Base-by-base conservation (phyloP, 2,329 filamentous ascomycete genomes). In the Metarhizium guizhouense region DNA sequence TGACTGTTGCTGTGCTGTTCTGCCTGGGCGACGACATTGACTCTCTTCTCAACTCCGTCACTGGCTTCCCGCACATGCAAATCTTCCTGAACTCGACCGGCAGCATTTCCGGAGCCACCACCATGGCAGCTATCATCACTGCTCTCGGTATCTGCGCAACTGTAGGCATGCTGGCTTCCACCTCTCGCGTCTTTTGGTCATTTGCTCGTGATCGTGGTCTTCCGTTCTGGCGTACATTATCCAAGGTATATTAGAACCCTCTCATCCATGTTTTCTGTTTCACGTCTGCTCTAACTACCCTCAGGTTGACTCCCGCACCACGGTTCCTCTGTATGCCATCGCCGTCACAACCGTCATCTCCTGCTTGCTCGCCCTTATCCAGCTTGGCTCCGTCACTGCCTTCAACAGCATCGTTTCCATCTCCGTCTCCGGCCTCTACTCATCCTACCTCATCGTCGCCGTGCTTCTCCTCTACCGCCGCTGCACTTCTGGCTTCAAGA, bases 51-150 rank as follows among this genome's bases (percentile, higher is more conserved):
- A 65, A 66, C 0, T 74, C 73, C 0, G 70, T 71, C 0, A 80
- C 79, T 0, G 74, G 74, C 1, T 81, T 79, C 51, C 81, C 83
- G 0, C 83, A 83, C 59, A 83, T 86, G 62, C 73, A 82, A 52
- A 74, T 84, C 25, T 83, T 83, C 56, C 72, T 72, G 58, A 73
- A 80, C 40, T 75, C 75, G 1, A 78, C 79, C 2, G 67, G 72
- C 1, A 77, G 74, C 18, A 65, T 72, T 2, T 73, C 72, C 2
- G 79, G 75, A 0, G 74, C 79, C 0, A 74, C 75, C 2, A 72
- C 76, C 20, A 80, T 82, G 74, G 71, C 74, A 0, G 65, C 71
- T 4, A 72, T 83, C 18, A 66, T 82, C 3, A 70, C 80, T 3
- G 64, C 80, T 18, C 74, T 79, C 34, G 67, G 76, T 5, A 73